Base-by-base conservation (phyloP, 106 monocot species). In the Dendrobium huoshanense region DNA sequence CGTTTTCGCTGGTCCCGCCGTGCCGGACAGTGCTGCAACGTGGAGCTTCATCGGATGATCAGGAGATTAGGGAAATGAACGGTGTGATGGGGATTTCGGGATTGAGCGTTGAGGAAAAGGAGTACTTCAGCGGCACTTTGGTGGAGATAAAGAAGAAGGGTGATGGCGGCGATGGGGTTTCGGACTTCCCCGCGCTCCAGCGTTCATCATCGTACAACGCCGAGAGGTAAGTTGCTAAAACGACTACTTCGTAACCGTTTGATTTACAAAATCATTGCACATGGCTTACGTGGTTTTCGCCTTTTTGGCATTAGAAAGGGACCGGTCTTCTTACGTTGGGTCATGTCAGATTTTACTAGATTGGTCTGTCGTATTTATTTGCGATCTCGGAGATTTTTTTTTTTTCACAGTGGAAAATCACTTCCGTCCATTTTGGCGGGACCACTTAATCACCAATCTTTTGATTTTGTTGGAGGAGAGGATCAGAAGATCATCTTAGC, bases 71-170 rank as follows among this genome's bases (percentile, higher is more conserved):
- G 76, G 81, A 78, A 1, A 58, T 75, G 72, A 77, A 75, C 41
- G 78, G 81, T 16, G 17, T 73, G 83, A 65, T 59, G 56, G 79
- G 43, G 29, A 48, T 68, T n/a, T 61, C 81, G 10, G 61, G 41
- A 45, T 44, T 87, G 72, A 31, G 22, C 41, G 58, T 82, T 25
- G 87, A 87, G 45, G 91, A 88, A 37, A 86, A 91, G 79, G 96
- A 90, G 83, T 93, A 91, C 79, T 96, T 93, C 76, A 96, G 96
- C 73, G 93, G 96, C 7, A 93, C 90, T 79, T 83, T 93, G 81
- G 83, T 91, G 29, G 91, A 92, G 87, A 88, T 79, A 41, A 95
- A 89, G 86, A 95, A 93, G 87, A 86, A 85, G 17, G 56, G 51
- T 0, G 68, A 22, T 13, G 79, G 76, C 20, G 84, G 79, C 51